Base-by-base conservation (phyloP, 2,329 filamentous ascomycete species). In the Ceratocystis albifundus region DNA sequence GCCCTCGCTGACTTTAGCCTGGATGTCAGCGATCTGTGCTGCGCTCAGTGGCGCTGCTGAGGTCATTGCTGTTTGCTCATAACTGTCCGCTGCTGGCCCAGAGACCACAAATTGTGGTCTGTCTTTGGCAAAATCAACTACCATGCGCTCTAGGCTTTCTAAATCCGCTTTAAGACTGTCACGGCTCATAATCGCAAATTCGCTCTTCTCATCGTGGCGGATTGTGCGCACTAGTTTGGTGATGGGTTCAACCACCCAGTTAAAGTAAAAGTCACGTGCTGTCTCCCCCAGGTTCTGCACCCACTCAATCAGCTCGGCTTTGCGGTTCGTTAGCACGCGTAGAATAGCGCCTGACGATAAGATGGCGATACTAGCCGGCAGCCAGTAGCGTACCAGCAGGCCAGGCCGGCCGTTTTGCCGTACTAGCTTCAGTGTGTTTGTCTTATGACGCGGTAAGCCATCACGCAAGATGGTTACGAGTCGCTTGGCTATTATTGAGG, bases 111-210 rank as follows among this genome's bases (percentile, higher is more conserved):
- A 81, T 65, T 84, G 80, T 1, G 90, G 88, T 72, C 91, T 90
- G 71, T 96, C 91, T 8, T 87, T 78, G 3, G 92, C 89, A 77
- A 99, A 99, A 71, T 97, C 94, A 46, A 99, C 88, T 3, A 99
- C 95, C 94, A 99, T 99, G 61, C 94, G 87, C 75, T 99, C 93
- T 41, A 99, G 79, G 72, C 91, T 96, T 65, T 91, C 90, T 41
- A 90, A 85, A 74, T 99, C 94, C 1, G 92, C 91, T 74, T 88
- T 87, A 25, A 99, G 82, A 70, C 91, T 96, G 70, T 93, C 88
- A 68, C 90, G 89, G 77, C 91, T 96, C 88, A 99, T 94, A 70
- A 99, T 89, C 57, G 93, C 94, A 70, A 99, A 93, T 73, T 97
- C 93, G 73, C 90, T 96, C 70, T 86, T 88, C 71, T 89, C 86